These are phyloP conservation scores for Entomortierella beljakovae DNA, from an alignment of 192 early-diverging fungal species.

Conservation along the genomic window DNA sequence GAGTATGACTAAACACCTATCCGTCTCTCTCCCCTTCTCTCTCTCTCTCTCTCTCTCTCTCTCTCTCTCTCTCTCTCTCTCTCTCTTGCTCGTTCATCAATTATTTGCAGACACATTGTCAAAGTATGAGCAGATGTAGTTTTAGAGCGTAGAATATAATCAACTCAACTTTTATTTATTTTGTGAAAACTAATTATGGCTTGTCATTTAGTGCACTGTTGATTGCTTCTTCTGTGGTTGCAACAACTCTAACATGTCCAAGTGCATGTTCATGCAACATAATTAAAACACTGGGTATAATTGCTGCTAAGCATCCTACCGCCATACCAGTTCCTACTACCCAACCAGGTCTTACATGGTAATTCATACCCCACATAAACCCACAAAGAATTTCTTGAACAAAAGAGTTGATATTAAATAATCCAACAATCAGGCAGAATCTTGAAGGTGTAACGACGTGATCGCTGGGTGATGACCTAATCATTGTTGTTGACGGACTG, in stretches of 20 bases:
- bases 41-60: no score
- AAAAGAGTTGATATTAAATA: slow-evolving; percentile 48
- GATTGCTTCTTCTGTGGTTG: slow-evolving; percentile 36
- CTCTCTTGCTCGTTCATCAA: no score
- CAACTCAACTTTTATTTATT: neutral
- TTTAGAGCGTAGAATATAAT: no score
- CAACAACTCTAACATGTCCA: slow-evolving; percentile 21
- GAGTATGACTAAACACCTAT: no score
- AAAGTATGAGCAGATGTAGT: no score
- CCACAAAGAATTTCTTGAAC: slow-evolving; percentile 48
- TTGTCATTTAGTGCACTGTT: slow-evolving; percentile 39
- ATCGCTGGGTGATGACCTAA: slow-evolving; percentile 6
- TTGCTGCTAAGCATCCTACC: slow-evolving; percentile 45
- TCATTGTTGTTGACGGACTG: neutral
- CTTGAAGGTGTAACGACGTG: slow-evolving; percentile 10
- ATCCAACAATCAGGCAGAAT: slow-evolving; percentile 40
- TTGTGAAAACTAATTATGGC: neutral
- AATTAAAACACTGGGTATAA: slow-evolving; percentile 45
- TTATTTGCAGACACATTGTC: no score
- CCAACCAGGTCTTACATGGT: slow-evolving; percentile 49
- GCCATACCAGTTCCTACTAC: slow-evolving; percentile 45
- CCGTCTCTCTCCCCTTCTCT: no score
- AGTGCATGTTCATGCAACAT: slow-evolving; percentile 43
- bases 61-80: no score
- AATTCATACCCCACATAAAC: slow-evolving; percentile 54